These are phyloP conservation scores for Alternaria burnsii DNA, from an alignment of 2,329 filamentous ascomycete species.

Conservation along the genomic window DNA sequence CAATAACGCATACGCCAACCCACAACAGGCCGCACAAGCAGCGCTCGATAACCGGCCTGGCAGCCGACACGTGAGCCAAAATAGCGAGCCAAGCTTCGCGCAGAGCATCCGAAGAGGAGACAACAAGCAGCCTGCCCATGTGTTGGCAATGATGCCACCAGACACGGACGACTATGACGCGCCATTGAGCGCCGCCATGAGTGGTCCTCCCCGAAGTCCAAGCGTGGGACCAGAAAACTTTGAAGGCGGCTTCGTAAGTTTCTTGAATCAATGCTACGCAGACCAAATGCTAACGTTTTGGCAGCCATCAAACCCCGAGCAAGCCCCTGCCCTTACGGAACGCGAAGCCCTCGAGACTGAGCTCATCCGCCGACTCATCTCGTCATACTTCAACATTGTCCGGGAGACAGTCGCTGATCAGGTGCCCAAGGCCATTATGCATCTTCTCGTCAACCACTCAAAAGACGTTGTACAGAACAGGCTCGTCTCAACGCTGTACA, in stretches of 20 bases:
- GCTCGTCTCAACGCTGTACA: conserved; percentile 94
- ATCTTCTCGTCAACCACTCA: conserved; percentile 96
- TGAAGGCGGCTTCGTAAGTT: conserved; percentile 68
- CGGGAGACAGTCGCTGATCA: conserved; percentile 98
- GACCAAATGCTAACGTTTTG: conserved; percentile 27
- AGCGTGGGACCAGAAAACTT: conserved; percentile 31
- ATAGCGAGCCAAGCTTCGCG: conserved; percentile 80
- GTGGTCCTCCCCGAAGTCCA: conserved; percentile 15
- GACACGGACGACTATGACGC: conserved; percentile 55
- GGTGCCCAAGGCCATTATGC: conserved; percentile 98
- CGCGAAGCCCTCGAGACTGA: conserved; percentile 97
- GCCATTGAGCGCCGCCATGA: conserved; percentile 41
- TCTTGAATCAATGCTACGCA: neutral
- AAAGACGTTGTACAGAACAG: conserved; percentile 98
- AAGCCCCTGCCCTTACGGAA: conserved; percentile 89
- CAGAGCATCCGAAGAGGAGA: conserved; percentile 81
- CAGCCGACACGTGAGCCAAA: conserved; percentile 78
- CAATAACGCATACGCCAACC: conserved; percentile 54
- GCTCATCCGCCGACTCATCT: conserved; percentile 94
- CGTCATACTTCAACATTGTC: conserved; percentile 98
- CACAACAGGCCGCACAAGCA: conserved; percentile 54
- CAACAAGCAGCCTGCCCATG: conserved; percentile 60
- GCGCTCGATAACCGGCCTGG: conserved; percentile 50
- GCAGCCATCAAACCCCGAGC: conserved; percentile 55
- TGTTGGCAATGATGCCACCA: conserved; percentile 50